These are phyloP conservation scores for Trichoderma sp. DNA, from an alignment of 2,329 filamentous ascomycete genomes.

Conservation along the genomic window DNA sequence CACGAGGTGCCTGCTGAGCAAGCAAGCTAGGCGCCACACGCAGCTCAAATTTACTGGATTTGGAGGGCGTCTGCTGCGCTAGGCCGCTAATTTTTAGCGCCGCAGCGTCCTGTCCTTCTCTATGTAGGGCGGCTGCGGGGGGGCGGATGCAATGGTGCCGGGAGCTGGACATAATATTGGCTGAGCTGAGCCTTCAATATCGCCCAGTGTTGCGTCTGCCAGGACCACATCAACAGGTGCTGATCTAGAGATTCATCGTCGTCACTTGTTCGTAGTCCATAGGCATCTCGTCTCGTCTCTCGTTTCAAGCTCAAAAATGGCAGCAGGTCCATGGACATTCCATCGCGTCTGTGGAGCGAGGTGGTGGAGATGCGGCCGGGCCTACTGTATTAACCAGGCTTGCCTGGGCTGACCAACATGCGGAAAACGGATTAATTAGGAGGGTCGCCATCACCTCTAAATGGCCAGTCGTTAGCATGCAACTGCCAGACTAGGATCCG, in stretches of 20 bases:
- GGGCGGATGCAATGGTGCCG: background rate
- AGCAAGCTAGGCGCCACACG: conserved; percentile 15
- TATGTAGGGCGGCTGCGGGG: conserved; percentile 11
- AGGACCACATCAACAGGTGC: background rate
- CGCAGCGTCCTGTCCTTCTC: background rate
- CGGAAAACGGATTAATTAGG: background rate
- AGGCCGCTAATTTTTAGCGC: conserved; percentile 18
- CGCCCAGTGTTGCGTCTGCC: background rate
- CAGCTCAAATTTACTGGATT: conserved; percentile 14
- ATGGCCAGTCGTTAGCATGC: conserved; percentile 6
- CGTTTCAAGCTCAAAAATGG: background rate
- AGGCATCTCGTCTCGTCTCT: background rate
- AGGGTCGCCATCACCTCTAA: conserved; percentile 5
- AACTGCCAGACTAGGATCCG: conserved; percentile 15
- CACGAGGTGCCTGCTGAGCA: conserved; percentile 10
- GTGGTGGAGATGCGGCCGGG: conserved; percentile 10
- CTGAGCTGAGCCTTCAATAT: background rate
- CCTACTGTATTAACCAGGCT: background rate
- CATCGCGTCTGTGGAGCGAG: conserved; percentile 2
- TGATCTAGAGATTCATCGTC: background rate
- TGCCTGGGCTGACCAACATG: conserved; percentile 8
- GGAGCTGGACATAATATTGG: background rate
- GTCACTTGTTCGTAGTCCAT: background rate
- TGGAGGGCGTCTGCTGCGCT: conserved; percentile 17
- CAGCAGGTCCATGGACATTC: background rate